Percentiles rank a stretch among this genome's conserved stretches.
These are phyloP conservation scores for Cinnamomum micranthum DNA, from an alignment of 164 flowering plant species.

Conservation along the genomic window DNA sequence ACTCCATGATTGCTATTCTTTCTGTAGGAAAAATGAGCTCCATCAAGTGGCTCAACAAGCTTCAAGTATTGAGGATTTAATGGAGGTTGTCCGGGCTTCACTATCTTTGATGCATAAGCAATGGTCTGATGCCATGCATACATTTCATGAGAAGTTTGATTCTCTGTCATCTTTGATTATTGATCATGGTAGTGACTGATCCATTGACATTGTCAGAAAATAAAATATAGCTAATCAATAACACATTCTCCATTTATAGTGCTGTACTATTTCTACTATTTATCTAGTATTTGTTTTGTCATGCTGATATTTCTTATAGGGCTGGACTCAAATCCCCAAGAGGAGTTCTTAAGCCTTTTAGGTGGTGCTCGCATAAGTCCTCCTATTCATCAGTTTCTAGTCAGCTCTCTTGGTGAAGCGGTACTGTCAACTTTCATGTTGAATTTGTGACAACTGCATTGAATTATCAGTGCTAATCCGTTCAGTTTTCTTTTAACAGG, in stretches of 20 bases:
- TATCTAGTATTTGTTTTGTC: neutral
- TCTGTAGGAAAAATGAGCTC: constrained; percentile 85
- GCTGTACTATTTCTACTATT: neutral
- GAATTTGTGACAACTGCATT: neutral
- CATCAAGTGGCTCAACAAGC: constrained; percentile 96
- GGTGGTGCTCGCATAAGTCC: constrained; percentile 95
- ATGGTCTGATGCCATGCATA: constrained; percentile 86
- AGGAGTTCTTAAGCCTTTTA: constrained; percentile 85
- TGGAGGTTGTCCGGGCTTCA: constrained; percentile 75
- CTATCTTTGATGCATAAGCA: constrained; percentile 82
- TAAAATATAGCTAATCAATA: neutral
- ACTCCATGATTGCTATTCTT: neutral
- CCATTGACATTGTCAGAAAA: neutral
- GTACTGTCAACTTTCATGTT: constrained; percentile 33
- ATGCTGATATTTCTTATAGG: constrained; percentile 35
- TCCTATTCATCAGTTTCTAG: constrained; percentile 87
- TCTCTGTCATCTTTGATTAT: constrained; percentile 59
- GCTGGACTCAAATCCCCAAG: constrained; percentile 83
- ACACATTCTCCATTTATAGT: neutral
- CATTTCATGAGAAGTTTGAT: constrained; percentile 78
- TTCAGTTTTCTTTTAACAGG: constrained; percentile 31
- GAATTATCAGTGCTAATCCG: neutral
- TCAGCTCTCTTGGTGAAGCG: constrained; percentile 86
- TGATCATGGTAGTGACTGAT: constrained; percentile 68
- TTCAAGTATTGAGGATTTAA: constrained; percentile 80